Percentiles rank a stretch among this genome's conserved stretches.
phyloP scores from a whole-genome alignment of 139 green algal species.

The Micractinium sp. region DNA sequence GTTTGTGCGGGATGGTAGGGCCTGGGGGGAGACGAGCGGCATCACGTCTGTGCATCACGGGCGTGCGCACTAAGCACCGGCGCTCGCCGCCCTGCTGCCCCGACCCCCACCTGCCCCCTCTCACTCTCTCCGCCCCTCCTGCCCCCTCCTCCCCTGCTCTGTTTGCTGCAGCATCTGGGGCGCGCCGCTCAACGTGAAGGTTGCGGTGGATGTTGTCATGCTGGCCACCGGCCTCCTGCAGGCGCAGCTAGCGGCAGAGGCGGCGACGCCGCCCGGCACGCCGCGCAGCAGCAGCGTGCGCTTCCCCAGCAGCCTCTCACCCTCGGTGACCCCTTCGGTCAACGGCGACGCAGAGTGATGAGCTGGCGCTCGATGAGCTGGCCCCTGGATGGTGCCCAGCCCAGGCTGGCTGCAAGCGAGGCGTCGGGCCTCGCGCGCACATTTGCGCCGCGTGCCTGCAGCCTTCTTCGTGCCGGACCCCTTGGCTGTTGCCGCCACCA shows the following conservation, averaged over 20 bases:
- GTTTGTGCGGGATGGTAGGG: too few relatives aligned
- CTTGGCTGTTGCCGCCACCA: too few relatives aligned
- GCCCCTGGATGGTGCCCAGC: too few relatives aligned
- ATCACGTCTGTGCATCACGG: too few relatives aligned
- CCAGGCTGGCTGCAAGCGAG: background rate
- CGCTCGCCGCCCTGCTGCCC: too few relatives aligned
- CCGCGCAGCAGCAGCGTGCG: background rate
- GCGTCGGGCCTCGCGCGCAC: background rate
- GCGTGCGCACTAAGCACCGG: too few relatives aligned
- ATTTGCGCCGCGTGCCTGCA: background rate
- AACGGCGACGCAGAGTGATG: slow-evolving; percentile 21
- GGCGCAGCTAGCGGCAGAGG: slow-evolving; percentile 9
- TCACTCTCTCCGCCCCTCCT: background rate
- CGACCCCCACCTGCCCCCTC: background rate
- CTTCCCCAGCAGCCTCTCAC: slow-evolving; percentile 13
- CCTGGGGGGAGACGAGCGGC: too few relatives aligned
- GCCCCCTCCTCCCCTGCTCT: background rate
- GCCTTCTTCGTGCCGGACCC: too few relatives aligned
- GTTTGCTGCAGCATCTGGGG: slow-evolving; percentile 37
- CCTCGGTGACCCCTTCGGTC: slow-evolving; percentile 8
- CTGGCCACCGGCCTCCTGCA: slow-evolving; percentile 37
- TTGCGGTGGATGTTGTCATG: slow-evolving; percentile 38
- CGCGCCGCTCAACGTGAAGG: slow-evolving; percentile 38
- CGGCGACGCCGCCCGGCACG: background rate
- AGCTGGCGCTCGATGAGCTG: too few relatives aligned